Evolutionary conservation across 176 grass and related monocot species (phyloP).

Genomic region (Raddia distichophylla): DNA sequence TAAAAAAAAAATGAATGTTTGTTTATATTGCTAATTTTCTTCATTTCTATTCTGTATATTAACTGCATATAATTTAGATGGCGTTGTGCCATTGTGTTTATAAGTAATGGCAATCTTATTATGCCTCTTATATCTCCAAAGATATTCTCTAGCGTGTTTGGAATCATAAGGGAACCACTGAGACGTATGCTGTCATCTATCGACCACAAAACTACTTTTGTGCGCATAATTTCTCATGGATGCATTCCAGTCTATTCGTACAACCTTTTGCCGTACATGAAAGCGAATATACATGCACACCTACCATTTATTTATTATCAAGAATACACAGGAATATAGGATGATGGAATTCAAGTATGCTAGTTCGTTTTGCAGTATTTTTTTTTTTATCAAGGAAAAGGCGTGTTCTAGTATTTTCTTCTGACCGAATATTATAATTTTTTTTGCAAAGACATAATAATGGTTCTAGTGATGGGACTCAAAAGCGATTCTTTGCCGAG

Average conservation of each 20-base stretch:
- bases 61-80: neutral
- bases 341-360: neutral
- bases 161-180: conserved; percentile 29
- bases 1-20: too few relatives aligned
- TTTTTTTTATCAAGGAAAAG: neutral
- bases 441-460: conserved; percentile 47
- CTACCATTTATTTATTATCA: neutral
- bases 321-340: neutral
- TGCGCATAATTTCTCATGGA: neutral
- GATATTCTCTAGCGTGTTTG: conserved; percentile 38
- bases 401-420: conserved; percentile 21
- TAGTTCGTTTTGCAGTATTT: neutral
- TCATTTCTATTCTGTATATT: neutral
- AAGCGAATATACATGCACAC: neutral
- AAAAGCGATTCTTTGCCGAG: conserved; percentile 54
- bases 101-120: conserved; percentile 12
- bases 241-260: conserved; percentile 2
- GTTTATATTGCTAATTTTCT: neutral
- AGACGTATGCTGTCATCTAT: conserved; percentile 24
- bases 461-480: conserved; percentile 43
- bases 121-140: conserved; percentile 4
- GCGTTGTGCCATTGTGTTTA: neutral
- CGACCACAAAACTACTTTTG: conserved; percentile 24
- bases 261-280: neutral
- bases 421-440: neutral